Conservation (phyloP, 2,329 filamentous ascomycete genomes). For the Fusarium drepaniforme region DNA sequence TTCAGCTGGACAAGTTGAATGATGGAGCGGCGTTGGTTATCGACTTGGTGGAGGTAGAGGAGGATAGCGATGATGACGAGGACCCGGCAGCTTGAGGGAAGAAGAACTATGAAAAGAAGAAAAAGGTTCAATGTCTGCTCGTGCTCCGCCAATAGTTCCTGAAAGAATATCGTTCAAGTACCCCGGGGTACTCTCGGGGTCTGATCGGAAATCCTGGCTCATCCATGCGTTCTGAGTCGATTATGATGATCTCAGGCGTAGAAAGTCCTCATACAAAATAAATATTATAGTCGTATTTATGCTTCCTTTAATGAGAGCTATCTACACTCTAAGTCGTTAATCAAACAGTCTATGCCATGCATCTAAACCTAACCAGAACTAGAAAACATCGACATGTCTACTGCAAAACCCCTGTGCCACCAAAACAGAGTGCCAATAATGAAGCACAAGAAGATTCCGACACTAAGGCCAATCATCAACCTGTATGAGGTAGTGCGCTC, state of each 20-base stretch:
- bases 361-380: background rate
- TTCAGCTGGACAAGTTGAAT: constrained; percentile 13
- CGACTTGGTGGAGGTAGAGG: background rate
- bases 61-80: constrained; percentile 3
- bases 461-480: background rate
- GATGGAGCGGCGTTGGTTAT: constrained; percentile 7
- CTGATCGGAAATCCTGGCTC: too few species aligned
- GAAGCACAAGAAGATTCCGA: background rate
- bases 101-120: background rate
- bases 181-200: too few species aligned
- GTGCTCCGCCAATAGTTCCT: too few species aligned
- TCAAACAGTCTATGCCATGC: background rate
- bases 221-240: too few species aligned
- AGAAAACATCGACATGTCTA: background rate
- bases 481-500: background rate
- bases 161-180: too few species aligned
- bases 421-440: background rate
- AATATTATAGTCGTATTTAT: background rate
- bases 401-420: background rate
- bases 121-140: background rate
- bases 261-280: background rate
- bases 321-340: background rate
- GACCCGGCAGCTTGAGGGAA: background rate
- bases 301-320: background rate
- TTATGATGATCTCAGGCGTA: too few species aligned